These are phyloP conservation scores for Viola odorata DNA, from an alignment of 345 rosid genomes.

Conservation along the genomic window DNA sequence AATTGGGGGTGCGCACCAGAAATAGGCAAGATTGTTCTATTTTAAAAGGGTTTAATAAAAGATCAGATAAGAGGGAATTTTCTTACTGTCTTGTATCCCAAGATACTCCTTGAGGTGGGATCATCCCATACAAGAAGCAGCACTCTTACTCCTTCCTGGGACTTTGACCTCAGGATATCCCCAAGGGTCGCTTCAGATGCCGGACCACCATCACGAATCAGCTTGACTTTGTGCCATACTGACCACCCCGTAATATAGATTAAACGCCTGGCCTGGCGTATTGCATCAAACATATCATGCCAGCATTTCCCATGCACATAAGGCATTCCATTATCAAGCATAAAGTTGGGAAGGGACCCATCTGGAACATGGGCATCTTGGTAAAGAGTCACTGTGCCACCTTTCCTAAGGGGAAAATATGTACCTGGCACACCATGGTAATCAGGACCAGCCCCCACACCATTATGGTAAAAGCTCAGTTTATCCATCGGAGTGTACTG, in stretches of 20 bases:
- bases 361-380: constrained; percentile 96
- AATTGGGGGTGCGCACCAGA: neutral
- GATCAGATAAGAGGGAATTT: constrained; percentile 4
- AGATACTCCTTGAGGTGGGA: constrained; percentile 84
- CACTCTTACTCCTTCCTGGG: constrained; percentile 94
- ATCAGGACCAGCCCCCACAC: constrained; percentile 85
- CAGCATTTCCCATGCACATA: constrained; percentile 87
- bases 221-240: constrained; percentile 80
- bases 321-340: constrained; percentile 55
- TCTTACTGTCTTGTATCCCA: constrained; percentile 82
- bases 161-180: constrained; percentile 74
- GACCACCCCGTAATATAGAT: constrained; percentile 96
- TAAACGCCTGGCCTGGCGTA: constrained; percentile 69
- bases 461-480: constrained; percentile 58
- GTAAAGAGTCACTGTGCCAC: constrained; percentile 76
- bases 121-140: constrained; percentile 97
- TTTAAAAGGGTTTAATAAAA: no score
- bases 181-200: constrained; percentile 55
- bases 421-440: constrained; percentile 87
- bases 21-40: no score
- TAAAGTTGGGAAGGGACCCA: constrained; percentile 58
- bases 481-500: constrained; percentile 69
- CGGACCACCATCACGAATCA: constrained; percentile 52
- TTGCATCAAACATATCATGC: constrained; percentile 79
- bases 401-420: constrained; percentile 86